These are phyloP conservation scores for Suillus hirtellus DNA, from an alignment of 768 basidiomycete genomes.

Conservation along the genomic window DNA sequence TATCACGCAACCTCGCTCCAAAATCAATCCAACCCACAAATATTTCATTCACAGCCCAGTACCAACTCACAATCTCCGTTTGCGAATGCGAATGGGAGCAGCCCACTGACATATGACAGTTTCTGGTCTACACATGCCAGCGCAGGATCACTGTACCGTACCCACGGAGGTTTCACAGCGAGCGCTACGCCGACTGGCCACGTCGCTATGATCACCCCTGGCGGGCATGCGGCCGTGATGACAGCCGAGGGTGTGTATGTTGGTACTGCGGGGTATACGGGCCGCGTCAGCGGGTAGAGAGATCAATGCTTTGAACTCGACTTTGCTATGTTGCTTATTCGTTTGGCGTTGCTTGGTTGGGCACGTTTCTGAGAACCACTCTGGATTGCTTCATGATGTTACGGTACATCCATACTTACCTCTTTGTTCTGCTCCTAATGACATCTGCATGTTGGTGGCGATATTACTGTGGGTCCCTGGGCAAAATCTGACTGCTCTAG, in stretches of 20 bases:
- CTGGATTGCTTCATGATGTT: conserved; percentile 7
- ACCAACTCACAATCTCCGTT: conserved; percentile 25
- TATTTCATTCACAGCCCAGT: not conserved
- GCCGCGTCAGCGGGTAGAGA: conserved; percentile 2
- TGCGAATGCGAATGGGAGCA: conserved; percentile 16
- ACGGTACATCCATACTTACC: not conserved
- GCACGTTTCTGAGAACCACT: not conserved
- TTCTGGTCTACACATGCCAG: conserved; percentile 61
- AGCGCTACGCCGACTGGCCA: conserved; percentile 28
- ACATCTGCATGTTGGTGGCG: not conserved
- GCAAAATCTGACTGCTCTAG: not conserved
- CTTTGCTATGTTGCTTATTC: not conserved
- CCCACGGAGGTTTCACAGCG: conserved; percentile 29
- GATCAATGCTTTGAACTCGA: not conserved
- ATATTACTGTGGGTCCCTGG: not conserved
- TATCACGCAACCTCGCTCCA: conserved; percentile 6
- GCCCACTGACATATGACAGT: conserved; percentile 56
- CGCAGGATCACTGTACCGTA: conserved; percentile 31
- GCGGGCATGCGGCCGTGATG: conserved; percentile 32
- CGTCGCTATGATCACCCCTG: conserved; percentile 34
- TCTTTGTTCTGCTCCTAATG: not conserved
- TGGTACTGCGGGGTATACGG: conserved; percentile 21
- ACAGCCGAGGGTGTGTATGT: conserved; percentile 34
- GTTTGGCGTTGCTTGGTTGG: not conserved
- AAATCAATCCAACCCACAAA: conserved; percentile 11